Evolutionary conservation across 2,329 filamentous ascomycete genomes (phyloP).

Genomic region (Zasmidium citrigriseum): DNA sequence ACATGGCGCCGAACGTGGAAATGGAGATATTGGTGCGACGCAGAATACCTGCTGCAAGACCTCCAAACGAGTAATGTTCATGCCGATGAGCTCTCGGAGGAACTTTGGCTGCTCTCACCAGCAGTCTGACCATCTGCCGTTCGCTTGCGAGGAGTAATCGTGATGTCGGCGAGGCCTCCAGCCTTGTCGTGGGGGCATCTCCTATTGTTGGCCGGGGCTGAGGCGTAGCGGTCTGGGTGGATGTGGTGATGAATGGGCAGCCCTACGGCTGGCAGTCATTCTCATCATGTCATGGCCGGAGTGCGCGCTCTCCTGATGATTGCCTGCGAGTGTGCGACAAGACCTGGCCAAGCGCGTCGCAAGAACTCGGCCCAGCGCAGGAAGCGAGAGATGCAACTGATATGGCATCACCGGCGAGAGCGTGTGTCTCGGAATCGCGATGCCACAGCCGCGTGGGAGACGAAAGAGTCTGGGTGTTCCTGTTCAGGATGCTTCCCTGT

Average conservation of each 20-base stretch:
- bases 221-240: neutral
- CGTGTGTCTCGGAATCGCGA: neutral
- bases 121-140: neutral
- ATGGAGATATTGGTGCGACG: neutral
- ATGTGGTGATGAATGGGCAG: neutral
- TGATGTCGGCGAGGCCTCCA: neutral
- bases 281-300: too few relatives aligned
- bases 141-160: neutral
- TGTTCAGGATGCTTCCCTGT: neutral
- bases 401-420: neutral
- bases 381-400: neutral
- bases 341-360: neutral
- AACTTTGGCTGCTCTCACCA: neutral
- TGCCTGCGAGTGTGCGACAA: neutral
- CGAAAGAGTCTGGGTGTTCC: neutral
- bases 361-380: neutral
- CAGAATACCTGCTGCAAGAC: neutral
- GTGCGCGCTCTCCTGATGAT: neutral
- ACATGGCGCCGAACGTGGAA: neutral
- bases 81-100: neutral
- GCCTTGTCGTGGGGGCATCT: neutral
- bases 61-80: neutral
- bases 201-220: neutral
- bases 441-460: neutral
- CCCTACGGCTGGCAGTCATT: neutral